Evolutionary conservation across 106 monocot genomes (phyloP), one percentile per base, ranked within the genome.

Genomic region (Cymbidium sinense): DNA sequence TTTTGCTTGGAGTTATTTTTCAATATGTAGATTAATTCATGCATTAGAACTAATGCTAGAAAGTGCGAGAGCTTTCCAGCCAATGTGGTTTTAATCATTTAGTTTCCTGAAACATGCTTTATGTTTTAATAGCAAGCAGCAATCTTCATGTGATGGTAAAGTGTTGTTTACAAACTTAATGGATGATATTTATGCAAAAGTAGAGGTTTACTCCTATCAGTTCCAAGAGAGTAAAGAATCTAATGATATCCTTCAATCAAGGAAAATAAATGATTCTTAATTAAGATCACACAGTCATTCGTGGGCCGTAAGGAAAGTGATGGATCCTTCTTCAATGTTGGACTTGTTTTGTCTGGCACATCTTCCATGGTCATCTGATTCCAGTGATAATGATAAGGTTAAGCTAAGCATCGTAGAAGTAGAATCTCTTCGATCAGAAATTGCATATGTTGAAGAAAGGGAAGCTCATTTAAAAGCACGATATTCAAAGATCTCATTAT

Each of bases 381-480:
- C n/a, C n/a, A n/a, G n/a, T n/a, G n/a, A n/a, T n/a, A 58, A 12
- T 25, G 77, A 39, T 51, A 81, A 96, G 96, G 78, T 93, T 37
- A 86, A 81, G 76, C 79, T 96, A 52, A 87, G 86, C 73, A 76
- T 77, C 64, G 86, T 93, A 78, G 91, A 93, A 79, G 80, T 96
- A 39, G 96, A 91, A 79, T 84, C 96, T 50, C 84, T 96, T 31
- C 85, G 87, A 43, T 81, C 91, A 50, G 93, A 91, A 89, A 91
- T 96, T 75, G 81, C 79, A 62, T 89, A 93, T 73, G 93, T 84
- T 52, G 91, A 96, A 77, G 96, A 96, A 70, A 93, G 89, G 81
- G 96, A 91, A 86, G 82, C 86, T 69, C 86, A 96, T 79, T 70
- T 91, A 28, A 91, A 91, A 85, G 96, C 93, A 47, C 90, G 86